Evolutionary conservation across 805 yeast species (phyloP), one percentile per base, ranked within the genome.

Genomic region (Saccharomyces cerevisiae): DNA sequence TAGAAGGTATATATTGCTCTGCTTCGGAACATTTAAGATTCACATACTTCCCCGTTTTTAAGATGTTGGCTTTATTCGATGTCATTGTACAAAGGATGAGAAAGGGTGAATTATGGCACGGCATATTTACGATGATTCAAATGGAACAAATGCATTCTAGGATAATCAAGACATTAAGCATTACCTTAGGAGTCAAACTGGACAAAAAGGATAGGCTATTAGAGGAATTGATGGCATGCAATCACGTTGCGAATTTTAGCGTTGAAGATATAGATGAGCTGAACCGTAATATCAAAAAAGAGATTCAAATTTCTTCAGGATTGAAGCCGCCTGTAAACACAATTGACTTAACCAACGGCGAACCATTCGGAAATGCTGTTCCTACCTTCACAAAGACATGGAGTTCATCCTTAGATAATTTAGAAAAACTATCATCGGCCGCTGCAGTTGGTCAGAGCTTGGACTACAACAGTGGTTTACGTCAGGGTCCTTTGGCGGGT

Each of bases 41-140:
- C 48, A 61, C 66, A 6, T 68, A 65, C 48, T 68, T 63, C 54
- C 66, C 72, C 3, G 65, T 64, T 10, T 67, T 68, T 51, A 67
- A 68, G 47, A 59, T 67, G 61, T 54, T 65, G 30, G 63, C 69
- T 3, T 57, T 65, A 24, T 64, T 60, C 50, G 72, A 68, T 55
- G 66, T 64, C 13, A 59, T 68, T 11, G 50, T 68, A 10, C 64
- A 63, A 47, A 60, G 66, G 36, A 56, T 68, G 53, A 64, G 59
- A 51, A 65, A 65, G 32, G 67, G 65, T 32, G 68, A 68, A 41
- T 47, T 67, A 28, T 57, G 66, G 62, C 51, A 53, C n/a, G 58
- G 59, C 13, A 59, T 66, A 32, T 52, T 55, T 26, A 55, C 57
- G 48, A 48, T 66, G 41, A 54, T 59, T 22, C 59, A 64, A 26